Percentiles rank a stretch among this genome's conserved stretches.
phyloP scores from a whole-genome alignment of 192 early-diverging fungal species.

The Linnemannia hyalina region DNA sequence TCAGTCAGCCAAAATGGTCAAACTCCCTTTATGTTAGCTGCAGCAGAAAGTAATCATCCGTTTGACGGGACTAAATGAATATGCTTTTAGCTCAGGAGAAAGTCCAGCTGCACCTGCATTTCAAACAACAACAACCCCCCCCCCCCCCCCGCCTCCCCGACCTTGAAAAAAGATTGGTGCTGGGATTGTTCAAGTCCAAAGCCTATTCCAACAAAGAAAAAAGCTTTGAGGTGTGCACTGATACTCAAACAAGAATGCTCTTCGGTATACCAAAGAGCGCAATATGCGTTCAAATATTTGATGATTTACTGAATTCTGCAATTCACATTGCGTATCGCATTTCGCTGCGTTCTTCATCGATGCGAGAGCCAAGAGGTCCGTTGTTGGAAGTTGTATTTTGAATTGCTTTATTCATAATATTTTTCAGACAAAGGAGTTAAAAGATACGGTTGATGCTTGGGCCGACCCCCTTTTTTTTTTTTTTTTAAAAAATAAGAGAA shows the following conservation, averaged over 20 bases:
- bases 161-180: conserved; percentile 2
- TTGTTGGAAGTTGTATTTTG: conserved; percentile 70
- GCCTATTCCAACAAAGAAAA: background rate
- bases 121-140: too few species aligned
- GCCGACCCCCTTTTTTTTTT: too few species aligned
- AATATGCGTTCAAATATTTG: conserved; percentile 80
- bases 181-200: conserved; percentile 55
- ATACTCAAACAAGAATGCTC: conserved; percentile 73
- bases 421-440: conserved; percentile 34
- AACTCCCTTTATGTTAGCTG: conserved; percentile 37
- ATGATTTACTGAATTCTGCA: conserved; percentile 77
- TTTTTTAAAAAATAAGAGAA: too few species aligned
- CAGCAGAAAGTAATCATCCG: conserved; percentile 45
- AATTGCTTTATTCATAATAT: conserved; percentile 43
- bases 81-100: conserved; percentile 43
- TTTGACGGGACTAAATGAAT: conserved; percentile 46
- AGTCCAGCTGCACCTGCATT: conserved; percentile 35
- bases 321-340: conserved; percentile 80
- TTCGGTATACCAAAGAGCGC: conserved; percentile 61
- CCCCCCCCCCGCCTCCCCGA: too few species aligned
- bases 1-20: conserved; percentile 7
- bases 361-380: conserved; percentile 79
- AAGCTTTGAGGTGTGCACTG: conserved; percentile 56
- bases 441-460: too few species aligned
- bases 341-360: conserved; percentile 85